Conservation (phyloP, 768 basidiomycete genomes). For the Crucibulum laeve region DNA sequence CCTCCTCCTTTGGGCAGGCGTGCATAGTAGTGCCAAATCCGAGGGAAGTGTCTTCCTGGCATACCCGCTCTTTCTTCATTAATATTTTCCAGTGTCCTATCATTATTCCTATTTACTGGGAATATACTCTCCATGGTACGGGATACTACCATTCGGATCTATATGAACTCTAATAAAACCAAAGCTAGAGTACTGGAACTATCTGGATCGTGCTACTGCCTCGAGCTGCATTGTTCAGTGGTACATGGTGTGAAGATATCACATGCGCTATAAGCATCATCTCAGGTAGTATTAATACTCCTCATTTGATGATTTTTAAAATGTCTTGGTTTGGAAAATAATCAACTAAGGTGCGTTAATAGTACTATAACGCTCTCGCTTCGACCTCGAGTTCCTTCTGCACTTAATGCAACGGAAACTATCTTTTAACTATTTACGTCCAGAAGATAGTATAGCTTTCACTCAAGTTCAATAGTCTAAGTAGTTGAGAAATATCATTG, state of each 20-base stretch:
- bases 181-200: constrained; percentile 22
- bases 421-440: too few relatives aligned
- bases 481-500: too few relatives aligned
- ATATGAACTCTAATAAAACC: not conserved
- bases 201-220: constrained; percentile 18
- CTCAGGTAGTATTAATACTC: constrained; percentile 15
- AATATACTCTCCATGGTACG: constrained; percentile 11
- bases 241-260: constrained; percentile 18
- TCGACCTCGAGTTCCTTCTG: too few relatives aligned
- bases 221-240: constrained; percentile 16
- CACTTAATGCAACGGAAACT: too few relatives aligned
- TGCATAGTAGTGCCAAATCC: constrained; percentile 11
- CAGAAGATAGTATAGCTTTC: too few relatives aligned
- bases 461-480: too few relatives aligned
- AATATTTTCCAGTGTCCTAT: constrained; percentile 6
- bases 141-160: too few relatives aligned
- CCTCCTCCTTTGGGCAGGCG: not conserved
- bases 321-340: too few relatives aligned
- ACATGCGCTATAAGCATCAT: constrained; percentile 19
- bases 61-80: not conserved
- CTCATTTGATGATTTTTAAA: constrained; percentile 13
- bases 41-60: constrained; percentile 1
- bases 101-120: constrained; percentile 5
- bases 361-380: too few relatives aligned
- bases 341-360: too few relatives aligned